These are phyloP conservation scores for Oxyria digyna DNA, from an alignment of 148 eudicot species.

Conservation along the genomic window DNA sequence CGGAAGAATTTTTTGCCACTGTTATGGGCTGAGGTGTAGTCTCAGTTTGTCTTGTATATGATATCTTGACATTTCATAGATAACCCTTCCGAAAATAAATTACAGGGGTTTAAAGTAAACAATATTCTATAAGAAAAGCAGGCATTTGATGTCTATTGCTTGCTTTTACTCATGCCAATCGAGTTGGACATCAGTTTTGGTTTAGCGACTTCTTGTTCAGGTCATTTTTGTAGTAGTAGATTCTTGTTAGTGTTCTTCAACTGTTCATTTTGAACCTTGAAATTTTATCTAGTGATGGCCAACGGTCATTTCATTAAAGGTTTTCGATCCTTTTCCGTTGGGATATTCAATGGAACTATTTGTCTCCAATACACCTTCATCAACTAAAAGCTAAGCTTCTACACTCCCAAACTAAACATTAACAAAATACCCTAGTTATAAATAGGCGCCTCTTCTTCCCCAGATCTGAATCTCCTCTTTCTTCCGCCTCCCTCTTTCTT, in stretches of 20 bases:
- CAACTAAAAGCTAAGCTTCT: too few species aligned
- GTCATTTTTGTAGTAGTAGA: not conserved
- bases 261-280: not conserved
- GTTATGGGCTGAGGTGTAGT: not conserved
- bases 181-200: not conserved
- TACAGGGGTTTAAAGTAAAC: not conserved
- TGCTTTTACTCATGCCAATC: not conserved
- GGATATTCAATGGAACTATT: too few species aligned
- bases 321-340: too few species aligned
- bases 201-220: not conserved
- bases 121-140: not conserved
- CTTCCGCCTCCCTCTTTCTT: too few species aligned
- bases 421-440: too few species aligned
- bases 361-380: too few species aligned
- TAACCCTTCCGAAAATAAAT: not conserved
- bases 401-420: too few species aligned
- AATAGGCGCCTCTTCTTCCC: too few species aligned
- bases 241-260: too few species aligned
- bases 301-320: too few species aligned
- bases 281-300: too few species aligned
- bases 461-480: too few species aligned
- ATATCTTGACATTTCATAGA: not conserved
- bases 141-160: not conserved
- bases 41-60: constrained; percentile 4
- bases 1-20: not conserved